phyloP scores from a whole-genome alignment of 352 stramenopile species.

The Pythium phragmitis region DNA sequence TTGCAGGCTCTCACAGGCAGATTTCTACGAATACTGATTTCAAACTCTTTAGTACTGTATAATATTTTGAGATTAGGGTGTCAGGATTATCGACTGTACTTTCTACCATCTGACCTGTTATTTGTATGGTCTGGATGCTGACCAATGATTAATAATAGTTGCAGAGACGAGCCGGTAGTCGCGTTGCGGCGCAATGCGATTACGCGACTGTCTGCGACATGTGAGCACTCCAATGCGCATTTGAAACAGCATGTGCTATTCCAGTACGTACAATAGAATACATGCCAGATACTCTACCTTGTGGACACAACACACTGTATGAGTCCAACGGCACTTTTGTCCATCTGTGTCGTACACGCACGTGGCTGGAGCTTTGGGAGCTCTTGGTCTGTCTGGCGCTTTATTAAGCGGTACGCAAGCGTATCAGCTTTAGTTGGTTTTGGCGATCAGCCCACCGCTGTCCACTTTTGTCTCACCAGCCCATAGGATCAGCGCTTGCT shows the following conservation, averaged over 20 bases:
- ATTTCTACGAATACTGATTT: too few species aligned
- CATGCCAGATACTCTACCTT: too few species aligned
- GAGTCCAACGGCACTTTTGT: too few species aligned
- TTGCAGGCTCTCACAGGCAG: too few species aligned
- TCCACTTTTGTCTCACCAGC: slow-evolving; percentile 1
- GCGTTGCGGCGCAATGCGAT: neutral
- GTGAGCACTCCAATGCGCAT: neutral
- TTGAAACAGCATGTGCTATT: neutral
- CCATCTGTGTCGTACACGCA: too few species aligned
- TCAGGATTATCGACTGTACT: neutral
- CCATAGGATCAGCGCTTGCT: neutral
- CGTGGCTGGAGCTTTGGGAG: too few species aligned
- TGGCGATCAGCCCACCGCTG: neutral
- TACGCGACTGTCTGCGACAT: neutral
- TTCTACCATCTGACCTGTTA: neutral
- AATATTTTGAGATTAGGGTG: too few species aligned
- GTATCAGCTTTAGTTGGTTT: too few species aligned
- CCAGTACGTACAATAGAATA: neutral
- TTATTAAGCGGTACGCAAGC: too few species aligned
- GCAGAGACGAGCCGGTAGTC: neutral
- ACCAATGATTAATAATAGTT: neutral
- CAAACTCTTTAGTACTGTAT: too few species aligned
- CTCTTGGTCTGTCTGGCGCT: too few species aligned
- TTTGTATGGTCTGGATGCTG: neutral
- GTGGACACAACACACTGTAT: too few species aligned